These are phyloP conservation scores for Populus euphratica DNA, from an alignment of 345 rosid genomes.

Conservation along the genomic window DNA sequence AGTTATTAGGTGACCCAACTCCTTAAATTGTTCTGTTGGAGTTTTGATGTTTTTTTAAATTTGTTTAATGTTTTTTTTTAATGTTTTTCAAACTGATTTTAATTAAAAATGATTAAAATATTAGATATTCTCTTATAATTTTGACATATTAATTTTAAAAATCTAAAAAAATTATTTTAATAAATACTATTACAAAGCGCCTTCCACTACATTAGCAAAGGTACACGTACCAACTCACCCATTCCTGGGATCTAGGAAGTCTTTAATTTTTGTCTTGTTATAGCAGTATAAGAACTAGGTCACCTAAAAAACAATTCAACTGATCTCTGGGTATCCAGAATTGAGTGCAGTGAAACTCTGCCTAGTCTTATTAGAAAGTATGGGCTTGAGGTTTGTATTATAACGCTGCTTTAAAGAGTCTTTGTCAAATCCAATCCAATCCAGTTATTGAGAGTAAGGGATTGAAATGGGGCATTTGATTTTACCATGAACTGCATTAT, in stretches of 20 bases:
- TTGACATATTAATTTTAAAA: too few relatives aligned
- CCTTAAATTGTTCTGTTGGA: neutral
- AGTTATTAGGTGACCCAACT: neutral
- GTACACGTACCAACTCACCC: conserved; percentile 4
- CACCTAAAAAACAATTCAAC: neutral
- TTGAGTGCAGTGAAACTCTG: neutral
- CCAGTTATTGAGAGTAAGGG: too few relatives aligned
- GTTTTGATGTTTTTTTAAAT: neutral
- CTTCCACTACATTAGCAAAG: too few relatives aligned
- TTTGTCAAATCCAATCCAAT: neutral
- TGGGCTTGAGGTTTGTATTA: neutral
- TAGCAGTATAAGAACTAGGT: neutral
- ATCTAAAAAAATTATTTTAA: too few relatives aligned
- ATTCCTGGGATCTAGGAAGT: neutral
- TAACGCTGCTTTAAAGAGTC: conserved; percentile 2
- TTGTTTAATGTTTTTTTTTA: neutral
- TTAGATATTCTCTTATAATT: too few relatives aligned
- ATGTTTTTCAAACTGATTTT: too few relatives aligned
- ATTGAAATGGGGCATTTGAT: neutral
- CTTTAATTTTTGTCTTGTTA: conserved; percentile 3
- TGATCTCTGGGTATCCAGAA: too few relatives aligned
- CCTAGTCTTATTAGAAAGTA: neutral
- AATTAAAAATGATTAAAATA: too few relatives aligned
- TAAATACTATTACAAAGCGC: too few relatives aligned
- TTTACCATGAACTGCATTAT: neutral